Evolutionary conservation across 2,329 filamentous ascomycete species (phyloP).

Genomic region (Pyrenophora teres): DNA sequence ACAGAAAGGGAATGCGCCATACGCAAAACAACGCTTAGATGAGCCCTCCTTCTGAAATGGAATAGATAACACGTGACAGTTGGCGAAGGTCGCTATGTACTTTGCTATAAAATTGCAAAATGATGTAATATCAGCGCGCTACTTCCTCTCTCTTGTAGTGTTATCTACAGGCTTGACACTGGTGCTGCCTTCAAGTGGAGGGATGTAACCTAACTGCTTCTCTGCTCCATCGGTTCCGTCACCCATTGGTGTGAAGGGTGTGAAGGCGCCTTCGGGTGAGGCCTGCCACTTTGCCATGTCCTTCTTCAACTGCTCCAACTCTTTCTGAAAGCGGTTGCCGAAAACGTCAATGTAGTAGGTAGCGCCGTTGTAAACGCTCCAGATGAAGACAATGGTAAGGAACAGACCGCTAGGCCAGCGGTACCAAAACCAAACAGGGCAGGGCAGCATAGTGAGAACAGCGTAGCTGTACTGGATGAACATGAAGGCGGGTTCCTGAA

Average conservation of each 20-base stretch:
- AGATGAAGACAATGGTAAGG: constrained; percentile 80
- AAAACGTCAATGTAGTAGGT: constrained; percentile 99
- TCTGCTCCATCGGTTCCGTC: constrained; percentile 16
- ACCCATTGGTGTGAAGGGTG: constrained; percentile 31
- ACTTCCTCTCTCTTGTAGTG: constrained; percentile 27
- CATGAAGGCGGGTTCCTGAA: constrained; percentile 95
- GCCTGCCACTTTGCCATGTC: constrained; percentile 88
- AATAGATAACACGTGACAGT: background rate
- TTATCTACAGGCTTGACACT: constrained; percentile 25
- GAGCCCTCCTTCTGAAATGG: constrained; percentile 4
- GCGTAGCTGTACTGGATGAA: constrained; percentile 92
- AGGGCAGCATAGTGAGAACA: constrained; percentile 89
- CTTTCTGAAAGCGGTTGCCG: constrained; percentile 94
- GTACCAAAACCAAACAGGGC: constrained; percentile 92
- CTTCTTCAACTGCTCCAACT: constrained; percentile 83
- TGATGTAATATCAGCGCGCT: constrained; percentile 2
- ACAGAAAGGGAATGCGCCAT: background rate
- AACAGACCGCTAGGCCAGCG: constrained; percentile 78
- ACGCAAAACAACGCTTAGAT: constrained; percentile 6
- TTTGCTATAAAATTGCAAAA: background rate
- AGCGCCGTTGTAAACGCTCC: constrained; percentile 95
- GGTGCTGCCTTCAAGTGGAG: constrained; percentile 38
- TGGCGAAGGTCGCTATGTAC: background rate
- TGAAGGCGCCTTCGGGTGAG: constrained; percentile 33
- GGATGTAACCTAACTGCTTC: constrained; percentile 36